These are phyloP conservation scores for Phytophthora syringae DNA, from an alignment of 352 stramenopile species.

Conservation along the genomic window DNA sequence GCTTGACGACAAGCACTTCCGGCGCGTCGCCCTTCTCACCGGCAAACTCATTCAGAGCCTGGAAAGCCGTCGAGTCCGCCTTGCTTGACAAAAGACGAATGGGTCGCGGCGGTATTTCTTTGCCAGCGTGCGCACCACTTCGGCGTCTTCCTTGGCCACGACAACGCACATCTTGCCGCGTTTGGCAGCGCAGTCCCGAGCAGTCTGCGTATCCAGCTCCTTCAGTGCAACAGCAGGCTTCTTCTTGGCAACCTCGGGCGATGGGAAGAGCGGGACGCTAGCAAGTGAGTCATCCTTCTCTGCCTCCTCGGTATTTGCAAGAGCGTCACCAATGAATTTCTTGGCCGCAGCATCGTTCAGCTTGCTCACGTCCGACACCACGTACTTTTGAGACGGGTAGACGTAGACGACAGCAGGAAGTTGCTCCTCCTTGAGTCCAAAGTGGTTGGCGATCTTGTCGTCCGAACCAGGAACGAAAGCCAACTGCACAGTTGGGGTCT, in stretches of 20 bases:
- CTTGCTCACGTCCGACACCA: conserved; percentile 34
- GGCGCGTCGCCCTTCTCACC: conserved; percentile 25
- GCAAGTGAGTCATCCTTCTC: conserved; percentile 41
- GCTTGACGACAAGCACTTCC: conserved; percentile 65
- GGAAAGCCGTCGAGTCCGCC: conserved; percentile 41
- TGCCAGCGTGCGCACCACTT: conserved; percentile 58
- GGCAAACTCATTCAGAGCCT: conserved; percentile 46
- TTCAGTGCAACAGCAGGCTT: conserved; percentile 62
- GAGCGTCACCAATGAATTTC: conserved; percentile 59
- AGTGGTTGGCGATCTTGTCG: conserved; percentile 71
- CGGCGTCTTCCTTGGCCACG: conserved; percentile 47
- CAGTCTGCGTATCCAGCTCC: conserved; percentile 39
- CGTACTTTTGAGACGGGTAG: conserved; percentile 54
- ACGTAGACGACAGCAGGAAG: conserved; percentile 73
- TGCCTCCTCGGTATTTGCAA: conserved; percentile 38
- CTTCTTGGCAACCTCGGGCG: conserved; percentile 73
- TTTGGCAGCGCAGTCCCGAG: conserved; percentile 53
- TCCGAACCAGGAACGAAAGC: conserved; percentile 70
- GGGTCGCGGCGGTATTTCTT: conserved; percentile 84
- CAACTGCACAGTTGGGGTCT: conserved; percentile 55
- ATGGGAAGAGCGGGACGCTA: conserved; percentile 66
- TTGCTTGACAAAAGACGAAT: conserved; percentile 64
- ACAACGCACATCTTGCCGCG: conserved; percentile 81
- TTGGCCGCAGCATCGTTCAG: conserved; percentile 61
- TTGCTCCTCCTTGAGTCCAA: conserved; percentile 58